Percentiles rank a stretch among this genome's conserved stretches.
phyloP scores from a whole-genome alignment of 1,284 basidiomycete species.

The Grifola frondosa region DNA sequence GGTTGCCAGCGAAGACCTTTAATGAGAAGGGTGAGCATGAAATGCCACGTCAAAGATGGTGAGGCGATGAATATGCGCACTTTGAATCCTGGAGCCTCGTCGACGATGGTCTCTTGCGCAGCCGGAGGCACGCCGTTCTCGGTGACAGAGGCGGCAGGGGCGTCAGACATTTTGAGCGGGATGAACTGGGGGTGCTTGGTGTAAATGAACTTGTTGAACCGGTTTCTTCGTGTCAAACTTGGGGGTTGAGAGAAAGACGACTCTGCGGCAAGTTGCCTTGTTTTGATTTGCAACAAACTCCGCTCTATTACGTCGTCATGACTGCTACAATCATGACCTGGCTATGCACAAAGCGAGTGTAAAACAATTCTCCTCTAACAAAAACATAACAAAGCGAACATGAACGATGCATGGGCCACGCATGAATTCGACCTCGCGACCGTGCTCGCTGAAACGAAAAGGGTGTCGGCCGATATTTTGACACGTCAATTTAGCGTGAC shows the following conservation, averaged over 20 bases:
- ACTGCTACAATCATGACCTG: constrained; percentile 19
- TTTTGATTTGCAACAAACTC: constrained; percentile 35
- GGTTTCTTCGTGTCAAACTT: constrained; percentile 79
- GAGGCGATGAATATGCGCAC: constrained; percentile 39
- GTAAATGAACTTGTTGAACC: constrained; percentile 72
- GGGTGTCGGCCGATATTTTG: too few relatives aligned
- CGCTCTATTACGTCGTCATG: constrained; percentile 37
- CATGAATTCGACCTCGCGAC: too few relatives aligned
- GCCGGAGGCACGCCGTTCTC: constrained; percentile 78
- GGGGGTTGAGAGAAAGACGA: constrained; percentile 63
- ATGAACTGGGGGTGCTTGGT: constrained; percentile 51
- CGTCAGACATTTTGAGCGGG: constrained; percentile 76
- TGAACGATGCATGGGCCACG: too few relatives aligned
- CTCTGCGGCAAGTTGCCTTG: constrained; percentile 31
- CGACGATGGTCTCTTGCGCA: constrained; percentile 62
- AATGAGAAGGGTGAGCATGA: constrained; percentile 18
- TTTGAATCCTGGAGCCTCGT: constrained; percentile 77
- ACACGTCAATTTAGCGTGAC: too few relatives aligned
- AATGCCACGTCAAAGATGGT: constrained; percentile 31
- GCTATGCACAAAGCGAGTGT: too few relatives aligned
- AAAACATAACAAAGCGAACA: too few relatives aligned
- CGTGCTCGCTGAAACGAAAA: too few relatives aligned
- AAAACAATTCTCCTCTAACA: too few relatives aligned
- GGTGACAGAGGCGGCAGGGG: constrained; percentile 75
- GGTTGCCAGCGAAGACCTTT: constrained; percentile 86